Conservation (phyloP, 2,329 filamentous ascomycete genomes). For the Fusarium palustre region DNA sequence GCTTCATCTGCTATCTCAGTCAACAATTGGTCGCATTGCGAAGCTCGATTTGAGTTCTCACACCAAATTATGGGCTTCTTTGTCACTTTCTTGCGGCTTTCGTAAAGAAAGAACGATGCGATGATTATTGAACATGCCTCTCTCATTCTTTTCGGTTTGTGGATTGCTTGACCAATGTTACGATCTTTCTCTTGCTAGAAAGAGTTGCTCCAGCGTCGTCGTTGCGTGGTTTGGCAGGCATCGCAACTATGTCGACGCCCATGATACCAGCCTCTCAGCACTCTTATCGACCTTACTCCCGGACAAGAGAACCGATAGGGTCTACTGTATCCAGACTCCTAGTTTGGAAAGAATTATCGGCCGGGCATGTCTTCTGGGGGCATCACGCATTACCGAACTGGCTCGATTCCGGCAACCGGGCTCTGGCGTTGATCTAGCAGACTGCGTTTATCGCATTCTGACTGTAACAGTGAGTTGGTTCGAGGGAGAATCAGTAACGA, state of each 20-base stretch:
- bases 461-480: slow-evolving; percentile 64
- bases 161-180: slow-evolving; percentile 78
- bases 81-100: background rate
- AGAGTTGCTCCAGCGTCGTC: slow-evolving; percentile 56
- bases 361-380: slow-evolving; percentile 73
- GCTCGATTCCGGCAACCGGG: slow-evolving; percentile 70
- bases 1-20: background rate
- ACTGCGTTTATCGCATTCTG: slow-evolving; percentile 76
- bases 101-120: background rate
- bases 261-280: slow-evolving; percentile 69
- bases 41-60: background rate
- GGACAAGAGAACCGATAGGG: slow-evolving; percentile 79
- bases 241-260: slow-evolving; percentile 66
- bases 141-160: slow-evolving; percentile 78
- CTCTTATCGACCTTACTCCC: slow-evolving; percentile 82
- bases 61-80: background rate
- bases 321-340: slow-evolving; percentile 75
- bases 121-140: slow-evolving; percentile 62
- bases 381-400: slow-evolving; percentile 70
- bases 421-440: slow-evolving; percentile 73
- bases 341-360: slow-evolving; percentile 75
- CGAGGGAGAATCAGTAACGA: background rate
- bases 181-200: slow-evolving; percentile 51
- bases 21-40: background rate
- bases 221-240: slow-evolving; percentile 77